Conservation (phyloP, 2,329 filamentous ascomycete genomes). For the Cladobotryum mycophilum region DNA sequence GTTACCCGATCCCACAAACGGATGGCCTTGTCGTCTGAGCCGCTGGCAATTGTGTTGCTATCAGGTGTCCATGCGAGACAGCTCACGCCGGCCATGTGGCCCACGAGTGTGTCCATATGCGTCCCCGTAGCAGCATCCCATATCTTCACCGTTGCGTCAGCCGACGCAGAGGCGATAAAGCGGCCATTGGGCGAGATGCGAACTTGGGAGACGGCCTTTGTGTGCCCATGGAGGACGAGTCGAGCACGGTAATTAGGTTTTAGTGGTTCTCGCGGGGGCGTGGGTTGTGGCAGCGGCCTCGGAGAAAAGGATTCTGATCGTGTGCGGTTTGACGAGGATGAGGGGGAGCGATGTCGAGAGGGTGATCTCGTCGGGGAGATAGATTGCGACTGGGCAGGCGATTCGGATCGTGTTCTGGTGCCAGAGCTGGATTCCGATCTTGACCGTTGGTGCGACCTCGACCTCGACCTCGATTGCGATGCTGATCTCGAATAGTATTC, state of each 20-base stretch:
- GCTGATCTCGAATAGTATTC: slow-evolving; percentile 23
- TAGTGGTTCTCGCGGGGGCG: slow-evolving; percentile 43
- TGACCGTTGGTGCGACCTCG: slow-evolving; percentile 24
- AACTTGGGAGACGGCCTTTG: slow-evolving; percentile 72
- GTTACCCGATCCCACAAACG: slow-evolving; percentile 78
- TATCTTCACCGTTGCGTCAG: slow-evolving; percentile 84
- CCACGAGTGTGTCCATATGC: slow-evolving; percentile 82
- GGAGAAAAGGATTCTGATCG: slow-evolving; percentile 24
- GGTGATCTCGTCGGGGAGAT: slow-evolving; percentile 20
- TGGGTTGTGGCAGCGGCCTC: slow-evolving; percentile 21
- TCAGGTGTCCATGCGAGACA: slow-evolving; percentile 94
- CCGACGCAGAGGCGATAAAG: slow-evolving; percentile 85
- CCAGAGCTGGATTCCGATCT: slow-evolving; percentile 29
- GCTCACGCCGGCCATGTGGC: slow-evolving; percentile 87
- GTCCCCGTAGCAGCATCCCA: slow-evolving; percentile 76
- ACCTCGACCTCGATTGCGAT: slow-evolving; percentile 26
- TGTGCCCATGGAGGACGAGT: slow-evolving; percentile 70
- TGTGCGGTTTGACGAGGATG: slow-evolving; percentile 26
- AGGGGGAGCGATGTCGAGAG: slow-evolving; percentile 24
- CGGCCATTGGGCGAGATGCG: slow-evolving; percentile 86
- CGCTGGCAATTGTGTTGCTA: slow-evolving; percentile 78
- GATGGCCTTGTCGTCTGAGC: slow-evolving; percentile 94
- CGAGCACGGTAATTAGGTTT: slow-evolving; percentile 62
- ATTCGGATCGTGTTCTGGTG: slow-evolving; percentile 34
- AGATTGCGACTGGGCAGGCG: slow-evolving; percentile 26